Conservation (phyloP, 495 filamentous ascomycete species). For the Penicillium macrosclerotiorum region DNA sequence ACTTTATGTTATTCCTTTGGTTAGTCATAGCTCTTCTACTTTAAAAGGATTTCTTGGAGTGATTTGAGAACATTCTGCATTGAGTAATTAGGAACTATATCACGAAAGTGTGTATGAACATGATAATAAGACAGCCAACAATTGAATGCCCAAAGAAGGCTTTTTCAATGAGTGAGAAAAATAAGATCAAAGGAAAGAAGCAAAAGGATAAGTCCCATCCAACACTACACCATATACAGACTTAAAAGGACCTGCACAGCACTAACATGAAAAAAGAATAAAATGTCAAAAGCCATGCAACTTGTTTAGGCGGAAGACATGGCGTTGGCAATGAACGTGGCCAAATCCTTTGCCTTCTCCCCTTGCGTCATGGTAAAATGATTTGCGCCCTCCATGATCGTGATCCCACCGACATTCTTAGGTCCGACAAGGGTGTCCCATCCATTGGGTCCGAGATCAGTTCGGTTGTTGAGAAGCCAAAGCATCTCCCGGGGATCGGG, state of each 20-base stretch:
- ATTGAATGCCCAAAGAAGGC: too few species aligned
- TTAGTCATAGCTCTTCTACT: too few species aligned
- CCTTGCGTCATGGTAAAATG: constrained; percentile 45
- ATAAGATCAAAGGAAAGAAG: not conserved
- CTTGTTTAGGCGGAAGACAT: constrained; percentile 18
- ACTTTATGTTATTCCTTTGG: too few species aligned
- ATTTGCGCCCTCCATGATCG: constrained; percentile 38
- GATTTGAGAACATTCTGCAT: not conserved
- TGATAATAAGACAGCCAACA: constrained; percentile 9
- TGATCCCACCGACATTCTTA: constrained; percentile 64
- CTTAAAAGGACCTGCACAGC: too few species aligned
- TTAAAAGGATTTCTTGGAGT: too few species aligned
- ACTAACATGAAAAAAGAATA: too few species aligned
- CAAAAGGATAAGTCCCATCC: not conserved
- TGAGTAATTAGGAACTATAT: too few species aligned
- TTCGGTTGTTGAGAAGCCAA: constrained; percentile 76
- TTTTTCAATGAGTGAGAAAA: not conserved
- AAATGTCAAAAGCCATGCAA: constrained; percentile 1
- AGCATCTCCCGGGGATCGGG: constrained; percentile 56
- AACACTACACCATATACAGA: not conserved
- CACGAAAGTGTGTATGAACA: constrained; percentile 10
- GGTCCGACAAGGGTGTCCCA: constrained; percentile 74
- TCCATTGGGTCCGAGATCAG: constrained; percentile 72
- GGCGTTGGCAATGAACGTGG: constrained; percentile 31
- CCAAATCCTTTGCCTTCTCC: constrained; percentile 35